A percentile compares a stretch with the other conserved stretches of the same genome.
These are phyloP conservation scores for Penicillium herquei DNA, from an alignment of 495 filamentous ascomycete species.

Conservation along the genomic window DNA sequence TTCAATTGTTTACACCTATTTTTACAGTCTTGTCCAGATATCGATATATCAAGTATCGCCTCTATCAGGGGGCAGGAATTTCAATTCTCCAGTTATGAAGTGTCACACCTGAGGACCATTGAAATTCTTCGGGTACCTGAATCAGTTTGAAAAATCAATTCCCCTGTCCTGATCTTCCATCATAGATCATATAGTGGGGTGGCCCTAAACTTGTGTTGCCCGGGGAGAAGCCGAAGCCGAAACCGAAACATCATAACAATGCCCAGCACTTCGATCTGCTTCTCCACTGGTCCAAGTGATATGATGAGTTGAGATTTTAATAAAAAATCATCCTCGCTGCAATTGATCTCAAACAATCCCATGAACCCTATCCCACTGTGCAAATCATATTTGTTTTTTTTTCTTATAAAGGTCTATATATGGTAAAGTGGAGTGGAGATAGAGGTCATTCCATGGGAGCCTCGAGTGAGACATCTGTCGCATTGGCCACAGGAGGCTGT, in stretches of 20 bases:
- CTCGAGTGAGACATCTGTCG: constrained; percentile 3
- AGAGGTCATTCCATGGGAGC: neutral
- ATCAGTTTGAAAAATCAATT: too few species aligned
- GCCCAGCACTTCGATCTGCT: neutral
- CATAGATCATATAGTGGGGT: neutral
- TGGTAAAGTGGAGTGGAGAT: neutral
- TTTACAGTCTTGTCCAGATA: too few species aligned
- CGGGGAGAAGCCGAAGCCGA: neutral
- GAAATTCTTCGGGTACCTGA: too few species aligned
- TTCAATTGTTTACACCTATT: too few species aligned
- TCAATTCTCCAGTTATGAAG: too few species aligned
- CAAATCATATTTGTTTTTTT: neutral
- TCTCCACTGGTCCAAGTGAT: neutral
- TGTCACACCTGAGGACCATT: too few species aligned
- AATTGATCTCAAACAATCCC: neutral
- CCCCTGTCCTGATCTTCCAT: too few species aligned
- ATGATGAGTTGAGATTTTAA: neutral
- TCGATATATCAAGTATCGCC: too few species aligned
- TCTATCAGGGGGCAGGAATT: too few species aligned
- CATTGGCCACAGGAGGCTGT: constrained; percentile 10
- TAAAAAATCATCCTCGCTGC: neutral
- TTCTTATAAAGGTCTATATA: neutral
- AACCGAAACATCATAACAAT: neutral
- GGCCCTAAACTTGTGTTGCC: neutral
- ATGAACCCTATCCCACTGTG: too few species aligned